Evolutionary conservation across 225 moss, liverwort and hornwort genomes (phyloP).

Genomic region (Bryum argenteum): DNA sequence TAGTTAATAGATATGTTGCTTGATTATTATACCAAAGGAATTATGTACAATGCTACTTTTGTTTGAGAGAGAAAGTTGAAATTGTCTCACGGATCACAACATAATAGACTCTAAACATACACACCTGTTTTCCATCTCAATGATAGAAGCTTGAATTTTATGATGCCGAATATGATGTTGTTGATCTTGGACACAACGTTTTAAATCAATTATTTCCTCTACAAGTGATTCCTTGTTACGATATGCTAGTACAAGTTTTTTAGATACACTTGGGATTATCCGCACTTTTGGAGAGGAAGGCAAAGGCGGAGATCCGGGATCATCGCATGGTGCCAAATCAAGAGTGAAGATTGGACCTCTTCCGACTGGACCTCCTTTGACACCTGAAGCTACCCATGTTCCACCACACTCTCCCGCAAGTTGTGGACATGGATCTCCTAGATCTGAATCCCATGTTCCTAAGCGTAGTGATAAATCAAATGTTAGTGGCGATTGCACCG

Average conservation of each 20-base stretch:
- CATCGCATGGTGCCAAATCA: slow-evolving; percentile 51
- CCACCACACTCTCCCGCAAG: slow-evolving; percentile 65
- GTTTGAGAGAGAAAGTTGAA: background rate
- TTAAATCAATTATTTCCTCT: slow-evolving; percentile 85
- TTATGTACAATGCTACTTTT: background rate
- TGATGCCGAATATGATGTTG: slow-evolving; percentile 87
- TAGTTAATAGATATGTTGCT: too few relatives aligned
- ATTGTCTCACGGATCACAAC: background rate
- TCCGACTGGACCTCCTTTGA: slow-evolving; percentile 47
- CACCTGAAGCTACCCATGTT: slow-evolving; percentile 52
- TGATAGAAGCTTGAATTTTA: slow-evolving; percentile 87
- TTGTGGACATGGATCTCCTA: slow-evolving; percentile 53
- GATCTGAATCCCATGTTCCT: slow-evolving; percentile 52
- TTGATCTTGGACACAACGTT: slow-evolving; percentile 80
- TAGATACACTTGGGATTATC: slow-evolving; percentile 78
- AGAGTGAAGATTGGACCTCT: slow-evolving; percentile 54
- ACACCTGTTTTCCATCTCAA: slow-evolving; percentile 94
- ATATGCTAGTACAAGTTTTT: slow-evolving; percentile 76
- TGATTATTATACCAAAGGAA: too few relatives aligned
- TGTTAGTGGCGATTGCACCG: slow-evolving; percentile 42
- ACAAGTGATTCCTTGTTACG: slow-evolving; percentile 84
- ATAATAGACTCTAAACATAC: slow-evolving; percentile 13
- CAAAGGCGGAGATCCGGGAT: slow-evolving; percentile 49
- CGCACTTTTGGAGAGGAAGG: slow-evolving; percentile 67
- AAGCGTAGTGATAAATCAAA: slow-evolving; percentile 47